Percentiles rank a stretch among this genome's conserved stretches.
Conservation (phyloP, 225 moss, liverwort and hornwort genomes). For the Bryoerythrophyllum caledonicum region DNA sequence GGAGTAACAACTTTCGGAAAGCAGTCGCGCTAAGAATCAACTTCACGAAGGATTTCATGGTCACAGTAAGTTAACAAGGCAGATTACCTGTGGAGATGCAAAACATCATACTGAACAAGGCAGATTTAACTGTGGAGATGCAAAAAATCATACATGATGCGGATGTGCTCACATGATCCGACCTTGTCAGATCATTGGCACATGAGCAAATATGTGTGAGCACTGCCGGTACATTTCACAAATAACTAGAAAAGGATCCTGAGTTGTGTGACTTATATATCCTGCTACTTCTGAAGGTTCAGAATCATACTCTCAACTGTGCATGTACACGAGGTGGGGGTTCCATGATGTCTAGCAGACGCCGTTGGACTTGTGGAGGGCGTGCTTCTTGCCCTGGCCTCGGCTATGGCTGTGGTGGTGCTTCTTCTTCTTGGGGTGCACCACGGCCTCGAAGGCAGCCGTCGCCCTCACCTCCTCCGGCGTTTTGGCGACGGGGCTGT, state of each 20-base stretch:
- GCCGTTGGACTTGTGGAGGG: conserved; percentile 35
- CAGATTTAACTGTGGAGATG: neutral
- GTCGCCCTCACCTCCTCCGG: conserved; percentile 20
- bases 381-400: conserved; percentile 31
- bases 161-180: neutral
- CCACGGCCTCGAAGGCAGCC: conserved; percentile 22
- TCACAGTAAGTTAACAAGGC: neutral
- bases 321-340: neutral
- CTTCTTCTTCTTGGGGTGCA: conserved; percentile 33
- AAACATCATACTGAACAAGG: neutral
- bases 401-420: conserved; percentile 29
- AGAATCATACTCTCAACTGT: neutral
- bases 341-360: conserved; percentile 27
- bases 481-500: neutral
- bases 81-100: neutral
- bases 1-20: neutral
- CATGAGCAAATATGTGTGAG: neutral
- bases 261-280: neutral
- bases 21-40: no score
- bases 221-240: neutral
- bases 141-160: neutral
- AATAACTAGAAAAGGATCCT: neutral
- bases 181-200: neutral
- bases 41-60: neutral
- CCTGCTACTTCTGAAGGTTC: no score